Base-by-base conservation (phyloP, 2,329 filamentous ascomycete genomes). In the Cytospora piceicola region DNA sequence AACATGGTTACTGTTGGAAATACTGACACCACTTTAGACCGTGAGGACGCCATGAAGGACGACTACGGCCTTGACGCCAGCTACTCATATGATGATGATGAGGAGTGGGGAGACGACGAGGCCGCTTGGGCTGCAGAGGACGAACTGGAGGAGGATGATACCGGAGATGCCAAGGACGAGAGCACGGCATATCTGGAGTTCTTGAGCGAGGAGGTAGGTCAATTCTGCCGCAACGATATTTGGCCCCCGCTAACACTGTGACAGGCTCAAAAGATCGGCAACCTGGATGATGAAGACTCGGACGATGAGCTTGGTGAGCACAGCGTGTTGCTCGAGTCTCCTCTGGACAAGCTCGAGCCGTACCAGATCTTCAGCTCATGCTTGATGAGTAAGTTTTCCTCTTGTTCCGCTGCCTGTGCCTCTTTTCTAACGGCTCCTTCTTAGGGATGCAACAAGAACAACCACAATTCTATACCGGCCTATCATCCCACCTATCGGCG, bases 101-200 rank as follows among this genome's bases (percentile, higher is more conserved):
- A 96, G 58, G 91, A 92, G 67, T 93, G 91, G 81, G 90, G 90
- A 57, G 92, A 93, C 52, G 92, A 94, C 49, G 94, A 93, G 63
- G 88, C 87, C 59, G 87, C 91, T 75, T 96, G 93, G 93, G 87
- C 89, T 66, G 88, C 84, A 53, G 91, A 93, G 70, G 86, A 90
- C 46, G 89, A 90, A 66, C 85, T 87, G 69, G 86, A 87, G 32
- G 91, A 87, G 32, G 91, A 92, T 69, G 86, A 86, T 62, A 73
- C 79, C 17, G 77, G 76, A 3, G 90, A 97, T 68, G 84, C 88
- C 72, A 91, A 93, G 74, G 94, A 97, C 72, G 94, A 98, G 79
- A 95, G 92, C 76, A 90, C 91, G 29, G 93, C 94, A 7, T 99
- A 99, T 76, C 86, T 99, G 56, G 94, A 98, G 71, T 99, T 99